Percentiles rank a stretch among this genome's conserved stretches.
Evolutionary conservation across 2,329 filamentous ascomycete species (phyloP).

Genomic region (Truncatella angustata): DNA sequence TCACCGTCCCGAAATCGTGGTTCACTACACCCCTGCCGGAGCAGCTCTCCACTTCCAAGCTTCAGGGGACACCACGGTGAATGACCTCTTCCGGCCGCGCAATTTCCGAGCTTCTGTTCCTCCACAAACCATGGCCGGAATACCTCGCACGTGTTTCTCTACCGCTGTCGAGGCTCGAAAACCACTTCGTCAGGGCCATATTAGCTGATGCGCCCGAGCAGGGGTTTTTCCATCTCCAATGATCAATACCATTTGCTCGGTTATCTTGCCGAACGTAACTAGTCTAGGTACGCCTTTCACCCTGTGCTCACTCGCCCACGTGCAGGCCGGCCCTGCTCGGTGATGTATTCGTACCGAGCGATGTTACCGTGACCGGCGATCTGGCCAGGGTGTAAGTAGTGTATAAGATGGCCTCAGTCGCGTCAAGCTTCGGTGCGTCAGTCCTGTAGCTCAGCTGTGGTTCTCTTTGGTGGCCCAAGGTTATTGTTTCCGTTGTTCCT

Average conservation of each 20-base stretch:
- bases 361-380: slow-evolving; percentile 1
- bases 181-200: not conserved
- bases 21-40: not conserved
- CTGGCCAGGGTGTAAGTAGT: not conserved
- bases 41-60: not conserved
- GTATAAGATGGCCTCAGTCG: not conserved
- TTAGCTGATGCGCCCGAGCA: not conserved
- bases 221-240: not conserved
- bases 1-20: not conserved
- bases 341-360: not conserved
- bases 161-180: not conserved
- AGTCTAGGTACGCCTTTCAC: not conserved
- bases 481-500: not conserved
- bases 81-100: slow-evolving; percentile 6
- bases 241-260: not conserved
- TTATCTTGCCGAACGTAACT: not conserved
- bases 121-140: slow-evolving; percentile 9
- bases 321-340: not conserved
- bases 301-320: not conserved
- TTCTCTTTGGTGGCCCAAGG: not conserved
- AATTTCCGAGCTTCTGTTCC: slow-evolving; percentile 10
- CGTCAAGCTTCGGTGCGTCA: not conserved
- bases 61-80: slow-evolving; percentile 2
- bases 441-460: no score
- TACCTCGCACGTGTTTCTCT: slow-evolving; percentile 7